These are phyloP conservation scores for Jaminaea rosea DNA, from an alignment of 1,284 basidiomycete genomes.

Conservation along the genomic window DNA sequence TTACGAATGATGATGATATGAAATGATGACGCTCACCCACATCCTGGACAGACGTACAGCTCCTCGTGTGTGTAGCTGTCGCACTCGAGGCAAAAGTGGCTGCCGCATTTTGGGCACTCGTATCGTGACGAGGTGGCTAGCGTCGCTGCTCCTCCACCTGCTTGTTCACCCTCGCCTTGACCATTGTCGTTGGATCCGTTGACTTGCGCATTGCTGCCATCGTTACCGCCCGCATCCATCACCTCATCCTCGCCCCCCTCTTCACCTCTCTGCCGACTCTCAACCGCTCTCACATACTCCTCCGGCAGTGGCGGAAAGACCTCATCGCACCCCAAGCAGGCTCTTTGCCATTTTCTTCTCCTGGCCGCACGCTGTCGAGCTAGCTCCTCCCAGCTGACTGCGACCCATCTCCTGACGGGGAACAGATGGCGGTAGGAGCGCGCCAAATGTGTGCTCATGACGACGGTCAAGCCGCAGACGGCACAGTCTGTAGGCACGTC, in stretches of 20 bases:
- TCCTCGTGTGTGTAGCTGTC: slow-evolving; percentile 42
- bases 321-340: not conserved
- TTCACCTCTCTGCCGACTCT: not conserved
- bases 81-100: slow-evolving; percentile 44
- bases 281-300: no score
- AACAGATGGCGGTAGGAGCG: slow-evolving; percentile 90
- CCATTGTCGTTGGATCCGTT: no score
- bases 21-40: slow-evolving; percentile 6
- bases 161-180: no score
- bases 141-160: slow-evolving; percentile 13
- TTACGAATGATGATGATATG: not conserved
- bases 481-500: slow-evolving; percentile 98
- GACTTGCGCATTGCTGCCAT: not conserved
- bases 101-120: slow-evolving; percentile 24
- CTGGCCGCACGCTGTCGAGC: not conserved
- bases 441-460: slow-evolving; percentile 91
- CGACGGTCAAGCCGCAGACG: slow-evolving; percentile 92
- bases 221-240: not conserved
- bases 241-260: not conserved
- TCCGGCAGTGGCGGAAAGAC: not conserved
- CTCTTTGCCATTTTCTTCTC: not conserved
- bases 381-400: slow-evolving; percentile 50
- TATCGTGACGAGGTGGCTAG: slow-evolving; percentile 36
- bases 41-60: slow-evolving; percentile 43
- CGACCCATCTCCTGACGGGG: slow-evolving; percentile 69